Conservation (phyloP, 805 yeast genomes). For the Debaryomyces hansenii region DNA sequence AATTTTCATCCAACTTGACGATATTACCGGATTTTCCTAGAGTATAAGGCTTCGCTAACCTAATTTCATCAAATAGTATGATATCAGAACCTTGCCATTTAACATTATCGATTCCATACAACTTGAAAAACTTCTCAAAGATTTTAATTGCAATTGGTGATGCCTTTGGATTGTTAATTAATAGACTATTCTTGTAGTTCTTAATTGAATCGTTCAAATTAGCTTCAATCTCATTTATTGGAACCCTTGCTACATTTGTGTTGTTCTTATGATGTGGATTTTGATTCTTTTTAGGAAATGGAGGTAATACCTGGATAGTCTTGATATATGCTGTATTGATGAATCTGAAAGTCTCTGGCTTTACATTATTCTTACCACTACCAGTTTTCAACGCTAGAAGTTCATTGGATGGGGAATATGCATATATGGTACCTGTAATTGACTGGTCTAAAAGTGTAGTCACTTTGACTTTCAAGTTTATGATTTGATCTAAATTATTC, state of each 20-base stretch:
- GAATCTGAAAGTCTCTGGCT: slow-evolving; percentile 41
- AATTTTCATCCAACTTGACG: slow-evolving; percentile 14
- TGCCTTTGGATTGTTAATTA: slow-evolving; percentile 13
- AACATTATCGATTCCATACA: slow-evolving; percentile 24
- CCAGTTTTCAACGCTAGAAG: slow-evolving; percentile 37
- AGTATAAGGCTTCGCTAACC: slow-evolving; percentile 39
- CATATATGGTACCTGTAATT: slow-evolving; percentile 62
- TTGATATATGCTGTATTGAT: slow-evolving; percentile 61
- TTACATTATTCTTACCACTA: slow-evolving; percentile 13
- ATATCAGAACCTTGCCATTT: slow-evolving; percentile 33
- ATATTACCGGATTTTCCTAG: slow-evolving; percentile 27
- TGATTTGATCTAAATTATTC: slow-evolving; percentile 16
- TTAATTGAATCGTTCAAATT: slow-evolving; percentile 16
- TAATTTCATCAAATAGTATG: slow-evolving; percentile 35
- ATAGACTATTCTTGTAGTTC: slow-evolving; percentile 22
- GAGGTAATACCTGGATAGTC: slow-evolving; percentile 41
- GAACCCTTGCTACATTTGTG: slow-evolving; percentile 15
- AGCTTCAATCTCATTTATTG: slow-evolving; percentile 19
- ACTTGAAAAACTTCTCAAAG: slow-evolving; percentile 16
- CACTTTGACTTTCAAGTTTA: slow-evolving; percentile 50
- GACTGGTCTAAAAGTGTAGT: slow-evolving; percentile 58
- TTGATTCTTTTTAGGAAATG: slow-evolving; percentile 12
- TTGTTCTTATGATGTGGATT: background rate
- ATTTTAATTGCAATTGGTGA: slow-evolving; percentile 14
- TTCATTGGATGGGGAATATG: slow-evolving; percentile 53